A percentile compares a stretch with the other conserved stretches of the same genome.
Conservation (phyloP, 2,329 filamentous ascomycete species). For the Purpureocillium lavendulum region DNA sequence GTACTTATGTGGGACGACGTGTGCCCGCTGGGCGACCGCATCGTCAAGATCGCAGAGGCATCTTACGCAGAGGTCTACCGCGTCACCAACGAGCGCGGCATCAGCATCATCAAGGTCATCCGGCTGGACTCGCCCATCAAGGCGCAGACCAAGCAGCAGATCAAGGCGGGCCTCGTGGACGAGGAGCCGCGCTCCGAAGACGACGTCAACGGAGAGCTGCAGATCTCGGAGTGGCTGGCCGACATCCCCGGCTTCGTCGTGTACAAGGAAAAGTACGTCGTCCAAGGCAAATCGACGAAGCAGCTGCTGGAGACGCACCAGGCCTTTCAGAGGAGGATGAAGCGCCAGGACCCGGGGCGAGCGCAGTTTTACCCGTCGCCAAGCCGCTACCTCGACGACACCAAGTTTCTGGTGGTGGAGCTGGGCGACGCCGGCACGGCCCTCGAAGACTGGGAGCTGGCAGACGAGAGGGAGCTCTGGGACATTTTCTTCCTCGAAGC, state of each 20-base stretch:
- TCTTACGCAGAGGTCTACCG: constrained; percentile 61
- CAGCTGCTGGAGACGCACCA: constrained; percentile 53
- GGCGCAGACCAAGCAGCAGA: constrained; percentile 47
- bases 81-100: constrained; percentile 48
- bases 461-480: constrained; percentile 45
- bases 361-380: constrained; percentile 56
- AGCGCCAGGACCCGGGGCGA: constrained; percentile 45
- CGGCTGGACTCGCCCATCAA: constrained; percentile 50
- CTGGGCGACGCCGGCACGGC: constrained; percentile 54
- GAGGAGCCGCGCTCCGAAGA: constrained; percentile 48
- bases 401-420: constrained; percentile 53
- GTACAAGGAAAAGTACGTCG: constrained; percentile 56
- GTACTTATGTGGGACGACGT: constrained; percentile 49
- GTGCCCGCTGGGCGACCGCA: constrained; percentile 41
- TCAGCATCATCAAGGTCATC: constrained; percentile 58
- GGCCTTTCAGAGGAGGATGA: constrained; percentile 43
- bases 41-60: constrained; percentile 58
- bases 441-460: constrained; percentile 49
- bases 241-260: constrained; percentile 57
- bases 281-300: constrained; percentile 45
- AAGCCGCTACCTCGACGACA: constrained; percentile 48
- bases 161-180: constrained; percentile 45
- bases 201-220: constrained; percentile 49
- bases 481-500: constrained; percentile 54
- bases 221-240: constrained; percentile 55